Evolutionary conservation across 805 yeast species (phyloP), one percentile per base, ranked within the genome.

Genomic region (Sugiyamaella americana): DNA sequence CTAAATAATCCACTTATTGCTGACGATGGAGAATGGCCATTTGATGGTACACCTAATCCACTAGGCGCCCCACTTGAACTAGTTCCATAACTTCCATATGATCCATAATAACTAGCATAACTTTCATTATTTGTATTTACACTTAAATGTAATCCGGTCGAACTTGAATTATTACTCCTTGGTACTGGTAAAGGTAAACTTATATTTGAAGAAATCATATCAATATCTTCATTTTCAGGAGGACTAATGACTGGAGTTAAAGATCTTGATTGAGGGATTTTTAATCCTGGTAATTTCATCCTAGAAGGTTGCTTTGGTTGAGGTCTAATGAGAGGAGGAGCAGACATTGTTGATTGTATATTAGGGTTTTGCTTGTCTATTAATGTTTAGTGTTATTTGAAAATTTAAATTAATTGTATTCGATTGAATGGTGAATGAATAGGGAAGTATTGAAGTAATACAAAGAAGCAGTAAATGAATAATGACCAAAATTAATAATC

Each of bases 281-380:
- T 47, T 34, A 57, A 51, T 3, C 55, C 40, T 5, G 60, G 60
- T n/a, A 57, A 52, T 37, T 55, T 57, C 48, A 49, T 49, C 37
- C 51, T 43, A n/a, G 49, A 30, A 17, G 50, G 19, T 21, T 46
- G 47, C 47, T 43, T 45, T 5, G 50, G 34, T 19, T 43, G 44
- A 16, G 55, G 55, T 29, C 51, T 47, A 13, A 51, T 49, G 10
- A 51, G 23, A 19, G 50, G 55, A 16, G 52, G 52, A 13, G 51
- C 54, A 11, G 54, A 48, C 54, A 51, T 51, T 26, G 19, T 30
- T 17, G 4, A 19, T 4, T n/a, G n/a, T n/a, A n/a, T n/a, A n/a
- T n/a, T n/a, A n/a, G n/a, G n/a, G n/a, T n/a, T n/a, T n/a, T n/a
- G n/a, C n/a, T n/a, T n/a, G n/a, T n/a, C n/a, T n/a, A n/a, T n/a